phyloP scores from a whole-genome alignment of 2,329 filamentous ascomycete species.

The Hansfordia pulvinata region DNA sequence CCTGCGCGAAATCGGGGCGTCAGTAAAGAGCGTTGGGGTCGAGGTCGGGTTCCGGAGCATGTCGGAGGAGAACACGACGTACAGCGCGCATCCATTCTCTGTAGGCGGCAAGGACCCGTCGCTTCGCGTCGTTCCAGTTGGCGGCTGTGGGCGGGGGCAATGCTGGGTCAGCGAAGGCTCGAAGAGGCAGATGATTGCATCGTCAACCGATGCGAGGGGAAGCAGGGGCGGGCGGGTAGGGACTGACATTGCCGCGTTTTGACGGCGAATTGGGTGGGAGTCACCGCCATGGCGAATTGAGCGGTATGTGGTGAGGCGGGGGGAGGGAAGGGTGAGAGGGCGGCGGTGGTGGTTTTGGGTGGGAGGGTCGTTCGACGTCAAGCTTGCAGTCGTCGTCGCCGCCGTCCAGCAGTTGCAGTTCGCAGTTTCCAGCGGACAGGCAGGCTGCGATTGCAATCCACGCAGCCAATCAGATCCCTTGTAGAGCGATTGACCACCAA shows the following conservation, averaged over 20 bases:
- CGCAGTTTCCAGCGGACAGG: no score
- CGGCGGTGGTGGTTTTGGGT: background rate
- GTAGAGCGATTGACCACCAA: no score
- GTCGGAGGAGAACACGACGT: conserved; percentile 30
- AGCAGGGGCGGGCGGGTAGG: no score
- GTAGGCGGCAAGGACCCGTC: conserved; percentile 78
- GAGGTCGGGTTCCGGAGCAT: conserved; percentile 2
- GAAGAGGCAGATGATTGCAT: no score
- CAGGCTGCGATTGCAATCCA: no score
- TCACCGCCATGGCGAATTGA: conserved; percentile 62
- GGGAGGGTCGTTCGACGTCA: background rate
- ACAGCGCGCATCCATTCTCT: conserved; percentile 94
- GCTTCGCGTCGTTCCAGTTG: conserved; percentile 81
- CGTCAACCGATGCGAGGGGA: no score
- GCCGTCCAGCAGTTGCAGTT: no score
- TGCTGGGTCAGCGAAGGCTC: conserved; percentile 2
- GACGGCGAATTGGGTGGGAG: conserved; percentile 83
- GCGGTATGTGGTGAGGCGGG: conserved; percentile 7
- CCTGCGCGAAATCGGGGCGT: conserved; percentile 40
- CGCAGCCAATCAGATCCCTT: no score
- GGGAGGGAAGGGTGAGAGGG: background rate
- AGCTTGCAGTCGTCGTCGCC: no score
- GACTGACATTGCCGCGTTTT: conserved; percentile 64
- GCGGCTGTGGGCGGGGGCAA: conserved; percentile 47
- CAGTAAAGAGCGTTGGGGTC: background rate